Conservation (phyloP, 768 basidiomycete genomes). For the Neoboletus brunneissimus region DNA sequence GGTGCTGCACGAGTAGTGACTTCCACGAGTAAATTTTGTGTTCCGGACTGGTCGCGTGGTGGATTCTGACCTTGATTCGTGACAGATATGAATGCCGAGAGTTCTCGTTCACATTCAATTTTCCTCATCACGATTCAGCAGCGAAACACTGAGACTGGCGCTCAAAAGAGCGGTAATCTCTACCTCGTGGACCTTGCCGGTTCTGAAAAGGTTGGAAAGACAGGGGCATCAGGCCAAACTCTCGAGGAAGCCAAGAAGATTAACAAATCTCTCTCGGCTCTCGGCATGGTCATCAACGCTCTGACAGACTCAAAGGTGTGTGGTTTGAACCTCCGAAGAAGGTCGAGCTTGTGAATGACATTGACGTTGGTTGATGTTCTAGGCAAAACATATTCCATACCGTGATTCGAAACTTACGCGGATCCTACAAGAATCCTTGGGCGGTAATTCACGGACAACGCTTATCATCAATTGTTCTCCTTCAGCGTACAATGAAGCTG, state of each 20-base stretch:
- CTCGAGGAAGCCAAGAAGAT: constrained; percentile 99
- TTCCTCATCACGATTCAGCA: constrained; percentile 98
- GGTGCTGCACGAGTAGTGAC: constrained; percentile 88
- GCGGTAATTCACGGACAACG: constrained; percentile 92
- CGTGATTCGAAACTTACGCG: constrained; percentile 99
- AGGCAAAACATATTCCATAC: constrained; percentile 97
- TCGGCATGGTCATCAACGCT: constrained; percentile 99
- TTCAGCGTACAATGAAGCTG: constrained; percentile 93
- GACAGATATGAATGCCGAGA: constrained; percentile 98
- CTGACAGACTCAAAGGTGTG: constrained; percentile 91
- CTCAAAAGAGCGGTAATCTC: constrained; percentile 93
- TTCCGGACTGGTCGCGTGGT: background rate
- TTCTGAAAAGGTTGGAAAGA: constrained; percentile 99
- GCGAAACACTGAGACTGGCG: constrained; percentile 92
- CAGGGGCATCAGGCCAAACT: constrained; percentile 97
- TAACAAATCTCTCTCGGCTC: constrained; percentile 95
- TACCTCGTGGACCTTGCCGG: constrained; percentile 98
- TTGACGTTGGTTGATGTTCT: constrained; percentile 5
- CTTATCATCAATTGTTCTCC: constrained; percentile 99
- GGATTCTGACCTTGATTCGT: constrained; percentile 2
- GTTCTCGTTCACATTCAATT: constrained; percentile 97
- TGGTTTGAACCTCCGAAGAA: background rate
- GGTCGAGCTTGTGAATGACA: background rate
- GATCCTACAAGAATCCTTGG: constrained; percentile 96
- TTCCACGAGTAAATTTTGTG: constrained; percentile 75